A percentile compares a stretch with the other conserved stretches of the same genome.
Conservation (phyloP, 352 stramenopile species). For the Blastocystis sp. region DNA sequence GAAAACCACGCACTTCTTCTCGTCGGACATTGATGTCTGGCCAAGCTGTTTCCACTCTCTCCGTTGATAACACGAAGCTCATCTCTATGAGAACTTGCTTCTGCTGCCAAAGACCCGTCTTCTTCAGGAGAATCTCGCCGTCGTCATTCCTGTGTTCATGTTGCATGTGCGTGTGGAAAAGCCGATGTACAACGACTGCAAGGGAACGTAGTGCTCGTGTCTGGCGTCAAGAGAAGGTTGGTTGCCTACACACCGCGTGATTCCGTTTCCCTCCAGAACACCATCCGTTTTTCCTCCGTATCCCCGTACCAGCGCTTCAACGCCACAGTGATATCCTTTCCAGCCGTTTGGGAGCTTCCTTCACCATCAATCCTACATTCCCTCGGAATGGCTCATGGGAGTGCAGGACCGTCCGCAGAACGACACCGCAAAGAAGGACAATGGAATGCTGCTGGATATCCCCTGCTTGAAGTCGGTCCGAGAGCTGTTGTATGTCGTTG, state of each 20-base stretch:
- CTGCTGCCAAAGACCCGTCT: neutral
- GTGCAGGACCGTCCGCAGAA: neutral
- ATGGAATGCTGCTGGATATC: neutral
- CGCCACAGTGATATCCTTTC: neutral
- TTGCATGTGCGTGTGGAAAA: neutral
- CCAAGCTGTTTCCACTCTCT: neutral
- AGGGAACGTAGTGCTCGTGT: neutral
- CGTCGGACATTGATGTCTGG: neutral
- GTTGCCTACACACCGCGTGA: neutral
- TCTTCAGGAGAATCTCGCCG: neutral
- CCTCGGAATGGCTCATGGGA: neutral
- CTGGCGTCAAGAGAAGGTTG: neutral
- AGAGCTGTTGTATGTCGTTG: neutral
- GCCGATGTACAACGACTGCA: neutral
- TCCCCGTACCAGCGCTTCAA: neutral
- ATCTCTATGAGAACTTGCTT: neutral
- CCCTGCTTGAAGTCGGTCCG: neutral
- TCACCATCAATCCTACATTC: neutral
- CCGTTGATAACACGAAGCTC: neutral
- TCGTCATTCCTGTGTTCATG: neutral
- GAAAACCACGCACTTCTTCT: neutral
- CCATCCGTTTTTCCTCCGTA: neutral
- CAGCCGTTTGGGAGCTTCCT: neutral
- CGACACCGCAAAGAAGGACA: neutral
- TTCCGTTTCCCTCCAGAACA: neutral